Evolutionary conservation across 306 rosid genomes (phyloP).

Genomic region (Quercus suber): DNA sequence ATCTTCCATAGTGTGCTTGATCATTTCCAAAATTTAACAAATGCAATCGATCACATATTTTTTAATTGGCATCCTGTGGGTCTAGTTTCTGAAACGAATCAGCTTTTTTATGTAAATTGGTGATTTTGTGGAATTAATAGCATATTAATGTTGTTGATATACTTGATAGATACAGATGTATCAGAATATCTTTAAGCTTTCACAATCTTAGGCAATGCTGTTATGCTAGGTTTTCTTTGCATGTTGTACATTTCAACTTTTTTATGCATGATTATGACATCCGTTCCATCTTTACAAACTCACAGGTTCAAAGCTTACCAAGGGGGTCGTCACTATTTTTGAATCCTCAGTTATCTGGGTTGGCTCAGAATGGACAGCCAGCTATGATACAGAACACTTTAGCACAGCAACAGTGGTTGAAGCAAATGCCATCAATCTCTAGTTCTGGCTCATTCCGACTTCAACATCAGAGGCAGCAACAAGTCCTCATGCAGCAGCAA

Average conservation of each 20-base stretch:
- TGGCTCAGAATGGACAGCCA: constrained; percentile 90
- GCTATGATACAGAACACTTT: constrained; percentile 63
- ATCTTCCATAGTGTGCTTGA: neutral
- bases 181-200: neutral
- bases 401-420: constrained; percentile 82
- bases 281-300: constrained; percentile 8
- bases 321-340: constrained; percentile 75
- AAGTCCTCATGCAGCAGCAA: constrained; percentile 63
- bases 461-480: constrained; percentile 68
- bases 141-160: neutral
- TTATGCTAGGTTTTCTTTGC: neutral
- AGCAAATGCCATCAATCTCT: constrained; percentile 76
- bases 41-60: neutral
- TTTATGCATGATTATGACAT: neutral
- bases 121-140: neutral
- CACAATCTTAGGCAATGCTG: neutral
- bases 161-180: neutral
- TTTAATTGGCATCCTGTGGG: neutral
- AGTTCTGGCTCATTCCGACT: constrained; percentile 64
- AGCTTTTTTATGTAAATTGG: neutral
- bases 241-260: neutral
- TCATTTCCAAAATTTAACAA: neutral
- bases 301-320: constrained; percentile 74
- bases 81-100: neutral
- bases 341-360: constrained; percentile 73